Base-by-base conservation (phyloP, 805 yeast species). In the Cyberlindnera japonica region DNA sequence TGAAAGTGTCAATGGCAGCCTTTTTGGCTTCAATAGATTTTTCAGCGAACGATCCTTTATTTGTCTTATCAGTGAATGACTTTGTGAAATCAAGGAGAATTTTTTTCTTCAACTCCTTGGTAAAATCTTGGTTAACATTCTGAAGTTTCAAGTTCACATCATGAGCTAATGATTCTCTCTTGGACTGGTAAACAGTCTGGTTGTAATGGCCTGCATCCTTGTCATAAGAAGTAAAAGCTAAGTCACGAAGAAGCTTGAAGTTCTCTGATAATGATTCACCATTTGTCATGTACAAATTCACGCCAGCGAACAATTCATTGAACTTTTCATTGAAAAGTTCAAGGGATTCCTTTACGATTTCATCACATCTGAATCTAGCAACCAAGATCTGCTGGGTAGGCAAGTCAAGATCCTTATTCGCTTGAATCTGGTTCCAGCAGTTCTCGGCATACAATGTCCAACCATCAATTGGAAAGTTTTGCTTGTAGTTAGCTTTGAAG, bases 311-410 rank as follows among this genome's bases (percentile, higher is more conserved):
- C n/a, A 34, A 10, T 10, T 41, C 23, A 3, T 23, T 29, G 24
- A 31, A 55, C 18, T 41, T 24, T 11, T 19, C 23, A 12, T 47
- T 43, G 28, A 59, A 57, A 7, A 61, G 48, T 5, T 55, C 57
- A 22, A 55, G 19, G 16, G 59, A 43, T 26, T 72, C 69, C 7
- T 59, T 61, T 17, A 83, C 73, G 35, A 93, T 85, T 62, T 93
- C 98, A 56, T 89, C 95, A 61, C 98, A 91, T 56, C 95, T 80
- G 65, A 88, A 91, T 53, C 93, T 77, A 7, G 99, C 95, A 18
- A 93, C 98, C 44, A 93, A 69, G 23, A 87, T 85, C 61, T 93
- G 99, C 58, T 93, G 99, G 2, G 98, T 90, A 20, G 99, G 99
- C 49, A 93, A 71, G 64, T 93, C 99, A 48, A 93, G 74, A 59